A percentile compares a stretch with the other conserved stretches of the same genome.
Conservation (phyloP, 108 stramenopile species). For the Cyclotella choctawhatcheeana region DNA sequence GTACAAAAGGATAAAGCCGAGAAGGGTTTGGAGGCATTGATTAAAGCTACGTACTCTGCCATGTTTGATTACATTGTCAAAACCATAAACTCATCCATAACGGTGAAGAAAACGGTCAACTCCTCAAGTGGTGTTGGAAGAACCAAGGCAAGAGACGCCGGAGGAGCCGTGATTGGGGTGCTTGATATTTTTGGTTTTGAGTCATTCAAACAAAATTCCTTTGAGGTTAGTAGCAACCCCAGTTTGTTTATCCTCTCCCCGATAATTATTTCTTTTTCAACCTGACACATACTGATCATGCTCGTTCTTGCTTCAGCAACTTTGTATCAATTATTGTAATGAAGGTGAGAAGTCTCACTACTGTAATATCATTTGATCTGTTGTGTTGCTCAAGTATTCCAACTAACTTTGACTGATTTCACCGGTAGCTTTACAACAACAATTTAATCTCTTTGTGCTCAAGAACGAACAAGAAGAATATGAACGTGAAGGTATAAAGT, state of each 20-base stretch:
- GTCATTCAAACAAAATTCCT: conserved; percentile 82
- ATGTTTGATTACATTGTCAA: conserved; percentile 84
- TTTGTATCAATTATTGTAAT: conserved; percentile 90
- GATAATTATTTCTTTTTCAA: background rate
- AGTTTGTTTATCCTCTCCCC: too few relatives aligned
- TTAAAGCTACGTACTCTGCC: conserved; percentile 93
- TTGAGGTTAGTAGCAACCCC: conserved; percentile 58
- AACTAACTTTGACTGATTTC: too few relatives aligned
- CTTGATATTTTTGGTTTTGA: conserved; percentile 99
- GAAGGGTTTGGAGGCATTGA: conserved; percentile 91
- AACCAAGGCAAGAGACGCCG: background rate
- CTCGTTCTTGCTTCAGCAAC: conserved; percentile 40
- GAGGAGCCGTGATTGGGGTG: conserved; percentile 83
- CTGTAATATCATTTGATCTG: too few relatives aligned
- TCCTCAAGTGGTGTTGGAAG: conserved; percentile 11
- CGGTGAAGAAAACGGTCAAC: conserved; percentile 43
- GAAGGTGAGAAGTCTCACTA: conserved; percentile 39
- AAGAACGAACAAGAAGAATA: conserved; percentile 72
- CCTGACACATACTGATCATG: background rate
- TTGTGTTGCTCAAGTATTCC: too few relatives aligned
- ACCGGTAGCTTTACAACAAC: conserved; percentile 78
- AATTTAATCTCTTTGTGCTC: conserved; percentile 64
- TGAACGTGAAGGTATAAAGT: conserved; percentile 60
- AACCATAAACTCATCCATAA: conserved; percentile 72
- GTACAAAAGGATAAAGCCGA: conserved; percentile 80